Conservation (phyloP, 2,329 filamentous ascomycete species). For the Pezicula carpinea region DNA sequence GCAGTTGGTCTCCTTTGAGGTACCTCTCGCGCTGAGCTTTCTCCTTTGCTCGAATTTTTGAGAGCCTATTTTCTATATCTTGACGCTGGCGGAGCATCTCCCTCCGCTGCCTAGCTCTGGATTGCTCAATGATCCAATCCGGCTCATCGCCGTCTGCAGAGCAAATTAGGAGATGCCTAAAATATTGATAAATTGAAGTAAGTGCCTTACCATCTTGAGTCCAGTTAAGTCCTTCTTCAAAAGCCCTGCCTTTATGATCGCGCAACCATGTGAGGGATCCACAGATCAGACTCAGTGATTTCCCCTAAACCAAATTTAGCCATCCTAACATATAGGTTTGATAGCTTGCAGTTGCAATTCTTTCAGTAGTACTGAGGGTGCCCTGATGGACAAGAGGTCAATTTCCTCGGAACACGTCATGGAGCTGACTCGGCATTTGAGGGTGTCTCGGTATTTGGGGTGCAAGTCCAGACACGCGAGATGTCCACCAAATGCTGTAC, state of each 20-base stretch:
- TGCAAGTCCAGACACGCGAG: no score
- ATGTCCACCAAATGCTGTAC: no score
- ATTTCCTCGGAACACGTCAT: no score
- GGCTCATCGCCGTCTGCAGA: slow-evolving; percentile 51
- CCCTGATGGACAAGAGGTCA: no score
- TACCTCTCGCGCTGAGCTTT: slow-evolving; percentile 44
- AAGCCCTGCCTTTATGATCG: slow-evolving; percentile 51
- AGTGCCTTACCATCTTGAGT: slow-evolving; percentile 14
- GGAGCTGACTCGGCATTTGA: no score
- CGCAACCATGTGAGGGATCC: slow-evolving; percentile 68
- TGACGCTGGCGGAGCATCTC: slow-evolving; percentile 50
- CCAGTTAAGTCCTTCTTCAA: slow-evolving; percentile 23
- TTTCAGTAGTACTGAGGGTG: no score
- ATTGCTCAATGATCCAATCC: slow-evolving; percentile 65
- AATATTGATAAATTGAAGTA: neutral
- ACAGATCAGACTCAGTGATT: slow-evolving; percentile 70
- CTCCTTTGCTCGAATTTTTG: slow-evolving; percentile 52
- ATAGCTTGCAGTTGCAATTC: no score
- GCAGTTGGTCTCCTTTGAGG: slow-evolving; percentile 36
- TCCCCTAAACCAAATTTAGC: slow-evolving; percentile 41
- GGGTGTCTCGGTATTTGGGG: no score
- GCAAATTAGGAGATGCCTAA: slow-evolving; percentile 7
- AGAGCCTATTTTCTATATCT: slow-evolving; percentile 55
- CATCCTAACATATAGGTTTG: neutral
- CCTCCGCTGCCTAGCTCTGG: slow-evolving; percentile 49